phyloP scores from a whole-genome alignment of 169 alveolate genomes.

The Plasmodium blacklocki region DNA sequence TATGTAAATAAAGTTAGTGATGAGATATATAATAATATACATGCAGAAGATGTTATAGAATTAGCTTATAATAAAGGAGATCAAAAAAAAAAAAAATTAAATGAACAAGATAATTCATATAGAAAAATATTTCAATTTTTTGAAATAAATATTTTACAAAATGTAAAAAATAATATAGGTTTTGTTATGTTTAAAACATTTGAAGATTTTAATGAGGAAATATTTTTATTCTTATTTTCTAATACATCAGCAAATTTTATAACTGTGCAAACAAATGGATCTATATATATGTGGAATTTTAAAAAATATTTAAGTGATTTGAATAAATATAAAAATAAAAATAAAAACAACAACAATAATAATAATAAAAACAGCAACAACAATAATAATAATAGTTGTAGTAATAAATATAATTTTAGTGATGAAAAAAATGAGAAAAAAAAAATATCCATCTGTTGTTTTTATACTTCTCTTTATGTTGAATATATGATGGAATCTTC shows the following conservation, averaged over 20 bases:
- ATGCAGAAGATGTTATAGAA: constrained; percentile 65
- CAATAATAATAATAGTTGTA: too few species aligned
- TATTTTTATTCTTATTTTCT: constrained; percentile 29
- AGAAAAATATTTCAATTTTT: constrained; percentile 30
- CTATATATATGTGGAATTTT: constrained; percentile 60
- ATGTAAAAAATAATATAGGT: constrained; percentile 43
- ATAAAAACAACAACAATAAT: not conserved
- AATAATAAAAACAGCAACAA: not conserved
- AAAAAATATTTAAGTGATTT: constrained; percentile 19
- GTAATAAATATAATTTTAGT: too few species aligned
- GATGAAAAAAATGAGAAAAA: too few species aligned
- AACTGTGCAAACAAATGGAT: constrained; percentile 60
- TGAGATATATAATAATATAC: not conserved
- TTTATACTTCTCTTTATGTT: constrained; percentile 56
- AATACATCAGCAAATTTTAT: constrained; percentile 50
- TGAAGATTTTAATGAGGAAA: constrained; percentile 56
- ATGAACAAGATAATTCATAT: constrained; percentile 42
- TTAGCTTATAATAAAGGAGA: constrained; percentile 49
- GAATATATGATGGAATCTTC: constrained; percentile 47
- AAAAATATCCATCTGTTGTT: constrained; percentile 35
- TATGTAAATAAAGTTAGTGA: constrained; percentile 39
- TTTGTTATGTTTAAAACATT: constrained; percentile 56
- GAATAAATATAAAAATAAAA: constrained; percentile 2
- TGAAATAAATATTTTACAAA: constrained; percentile 63
- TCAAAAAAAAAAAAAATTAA: constrained; percentile 33